Evolutionary conservation across 2,329 filamentous ascomycete genomes (phyloP), one percentile per base, ranked within the genome.

Genomic region (Penicillium thymicola): DNA sequence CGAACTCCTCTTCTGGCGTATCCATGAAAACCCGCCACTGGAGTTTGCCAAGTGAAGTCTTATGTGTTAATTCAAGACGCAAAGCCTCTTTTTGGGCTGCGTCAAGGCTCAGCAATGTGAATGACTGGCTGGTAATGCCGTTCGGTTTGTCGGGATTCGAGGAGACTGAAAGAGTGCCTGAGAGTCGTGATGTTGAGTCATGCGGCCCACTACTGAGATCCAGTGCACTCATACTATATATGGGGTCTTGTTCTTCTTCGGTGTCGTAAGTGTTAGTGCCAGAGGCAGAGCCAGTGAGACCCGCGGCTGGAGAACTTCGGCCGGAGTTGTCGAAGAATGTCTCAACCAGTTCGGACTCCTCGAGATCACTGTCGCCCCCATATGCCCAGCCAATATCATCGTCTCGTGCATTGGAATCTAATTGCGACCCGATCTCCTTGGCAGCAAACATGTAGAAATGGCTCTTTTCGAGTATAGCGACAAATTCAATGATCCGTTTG

Each of bases 371-470:
- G 68, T 97, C 93, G 45, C 85, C 85, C 67, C 54, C 54, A 23
- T 87, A 89, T n/a, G 89, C 91, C 94, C 94, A 99, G 13, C 89
- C 87, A 0, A 89, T 89, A 70, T 99, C 93, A 67, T 97, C 94
- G 69, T 97, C 92, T 67, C 96, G 89, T 6, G 85, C 79, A 2
- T 92, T 87, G 48, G 82, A 80, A 44, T 92, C 89, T 16, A 97
- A 78, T 65, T 89, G 87, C n/a, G 83, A 82, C 21, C 86, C 83
- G 76, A 99, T 94, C 69, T 97, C 91, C 64, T 90, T 88, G 4
- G 91, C 89, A 3, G 92, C 90, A 18, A 90, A 86, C 21, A 89
- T 86, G 73, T 95, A 96, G 49, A 95, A 89, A 10, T 90, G 87
- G 61, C 90, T 89, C 5, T 82, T 83, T 23, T 89, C 83, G n/a